Evolutionary conservation across 139 green algal species (phyloP), one percentile per base, ranked within the genome.

Genomic region (Tetratostichococcus sp.): DNA sequence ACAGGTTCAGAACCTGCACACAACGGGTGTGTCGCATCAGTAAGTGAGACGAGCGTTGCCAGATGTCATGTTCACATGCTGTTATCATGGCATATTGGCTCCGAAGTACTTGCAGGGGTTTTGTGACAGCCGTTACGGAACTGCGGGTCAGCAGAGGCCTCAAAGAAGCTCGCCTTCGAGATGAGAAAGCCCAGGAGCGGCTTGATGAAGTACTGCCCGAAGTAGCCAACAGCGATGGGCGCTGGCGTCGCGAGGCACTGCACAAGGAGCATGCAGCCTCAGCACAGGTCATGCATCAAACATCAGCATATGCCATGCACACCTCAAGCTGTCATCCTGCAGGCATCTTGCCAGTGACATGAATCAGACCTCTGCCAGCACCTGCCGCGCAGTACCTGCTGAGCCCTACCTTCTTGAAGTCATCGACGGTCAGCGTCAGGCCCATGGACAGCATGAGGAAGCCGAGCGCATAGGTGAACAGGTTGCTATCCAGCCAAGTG

Each of bases 381-480:
- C n/a, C n/a, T n/a, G n/a, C n/a, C n/a, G n/a, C n/a, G n/a, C n/a
- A n/a, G n/a, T n/a, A n/a, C n/a, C n/a, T n/a, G n/a, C n/a, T n/a
- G n/a, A n/a, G n/a, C n/a, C n/a, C n/a, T 30, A 82, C 81, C 75
- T 86, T 73, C 33, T 87, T 85, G 75, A 96, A 94, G 78, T 96
- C 90, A 2, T 94, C 86, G 35, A 92, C 78, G n/a, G 88, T 92
- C 17, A 96, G 83, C 16, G 87, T 93, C 69, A 96, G 81, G 32
- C 91, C 91, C 91, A 96, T 96, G 74, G 81, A 87, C 34, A 96
- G 83, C 92, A 97, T 95, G 30, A 97, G 83, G 35, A 94, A 81
- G 39, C 85, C 87, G 58, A 97, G 83, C 2, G 77, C 82, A 35
- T 71, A 66, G 30, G 89, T 92, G 82, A 94, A 96, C 33, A 90